Base-by-base conservation (phyloP, 371 early-diverging fungal species). In the Mucor sp. region DNA sequence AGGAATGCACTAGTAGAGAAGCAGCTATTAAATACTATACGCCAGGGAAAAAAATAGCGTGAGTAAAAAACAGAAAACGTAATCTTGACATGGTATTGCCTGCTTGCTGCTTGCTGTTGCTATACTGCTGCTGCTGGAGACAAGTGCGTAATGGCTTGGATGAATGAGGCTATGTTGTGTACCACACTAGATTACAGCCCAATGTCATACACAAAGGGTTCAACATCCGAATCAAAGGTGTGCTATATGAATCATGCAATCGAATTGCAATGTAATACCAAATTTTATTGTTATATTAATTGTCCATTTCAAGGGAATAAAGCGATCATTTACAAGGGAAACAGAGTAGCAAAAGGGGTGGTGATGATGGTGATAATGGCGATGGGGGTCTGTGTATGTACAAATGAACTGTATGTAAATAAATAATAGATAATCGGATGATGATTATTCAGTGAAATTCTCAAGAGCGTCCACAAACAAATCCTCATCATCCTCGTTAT, bases 381-480 rank as follows among this genome's bases (percentile, higher is more conserved):
- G n/a, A n/a, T n/a, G n/a, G n/a, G n/a, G n/a, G n/a, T n/a, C n/a
- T n/a, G n/a, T n/a, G n/a, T 28, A 57, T 57, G 9, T 33, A 57
- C 55, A 57, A 47, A 50, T 50, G 50, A 50, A 50, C 19, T 50
- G 11, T 50, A 44, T 44, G 44, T 44, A 28, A 41, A 44, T 30
- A 60, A 41, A 60, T 33, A 41, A 60, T 33, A 41, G 27, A 14
- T 15, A 19, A 59, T 59, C 23, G 23, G 53, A 53, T 53, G 53
- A 53, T 53, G 30, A 50, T 35, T 62, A 30, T 30, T 57, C 33
- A 58, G 6, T 35, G 11, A 50, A 63, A 59, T 21, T 62, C 23
- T 68, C 66, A 27, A 66, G 32, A 33, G 70, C 76, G 44, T 75
- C 76, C 12, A 75, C 64, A 72, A 72, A 75, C 21, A 58, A 9